A percentile compares a stretch with the other conserved stretches of the same genome.
phyloP scores from a whole-genome alignment of 2,329 filamentous ascomycete genomes.

The Daldinia eschscholtzii region DNA sequence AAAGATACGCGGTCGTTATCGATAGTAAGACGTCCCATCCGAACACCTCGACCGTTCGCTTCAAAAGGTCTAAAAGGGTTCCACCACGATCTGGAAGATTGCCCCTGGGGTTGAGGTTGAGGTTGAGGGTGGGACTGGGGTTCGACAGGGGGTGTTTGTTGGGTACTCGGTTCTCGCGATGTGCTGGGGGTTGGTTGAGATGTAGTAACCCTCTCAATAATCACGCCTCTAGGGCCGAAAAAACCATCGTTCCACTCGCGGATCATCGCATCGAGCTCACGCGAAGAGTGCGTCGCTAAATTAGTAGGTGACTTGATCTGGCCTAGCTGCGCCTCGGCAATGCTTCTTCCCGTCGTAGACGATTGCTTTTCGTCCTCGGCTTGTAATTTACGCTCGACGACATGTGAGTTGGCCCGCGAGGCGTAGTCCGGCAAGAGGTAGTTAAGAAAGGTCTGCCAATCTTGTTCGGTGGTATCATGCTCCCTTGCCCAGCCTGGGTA shows the following conservation, averaged over 20 bases:
- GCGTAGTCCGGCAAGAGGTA: slow-evolving; percentile 65
- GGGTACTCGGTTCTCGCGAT: slow-evolving; percentile 4
- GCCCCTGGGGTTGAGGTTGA: slow-evolving; percentile 28
- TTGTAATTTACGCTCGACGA: slow-evolving; percentile 64
- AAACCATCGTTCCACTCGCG: slow-evolving; percentile 70
- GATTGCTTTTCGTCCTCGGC: slow-evolving; percentile 54
- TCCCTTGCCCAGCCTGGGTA: slow-evolving; percentile 56
- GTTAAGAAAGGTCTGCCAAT: slow-evolving; percentile 72
- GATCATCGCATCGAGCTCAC: slow-evolving; percentile 58
- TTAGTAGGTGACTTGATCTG: slow-evolving; percentile 51
- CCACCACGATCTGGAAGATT: slow-evolving; percentile 39
- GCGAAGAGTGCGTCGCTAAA: slow-evolving; percentile 42
- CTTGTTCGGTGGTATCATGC: slow-evolving; percentile 63
- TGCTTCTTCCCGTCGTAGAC: slow-evolving; percentile 48
- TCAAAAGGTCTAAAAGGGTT: slow-evolving; percentile 43
- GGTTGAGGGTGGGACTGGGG: slow-evolving; percentile 9
- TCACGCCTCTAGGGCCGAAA: slow-evolving; percentile 64
- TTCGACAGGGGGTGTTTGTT: slow-evolving; percentile 13
- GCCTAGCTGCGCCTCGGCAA: slow-evolving; percentile 60
- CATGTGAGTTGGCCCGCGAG: slow-evolving; percentile 58
- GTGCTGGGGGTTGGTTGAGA: slow-evolving; percentile 18
- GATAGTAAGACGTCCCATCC: slow-evolving; percentile 57
- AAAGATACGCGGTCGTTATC: slow-evolving; percentile 60
- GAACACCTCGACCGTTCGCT: slow-evolving; percentile 48
- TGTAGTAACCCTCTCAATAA: slow-evolving; percentile 54